A percentile compares a stretch with the other conserved stretches of the same genome.
phyloP scores from a whole-genome alignment of 2,329 filamentous ascomycete genomes.

The Tolypocladium album region DNA sequence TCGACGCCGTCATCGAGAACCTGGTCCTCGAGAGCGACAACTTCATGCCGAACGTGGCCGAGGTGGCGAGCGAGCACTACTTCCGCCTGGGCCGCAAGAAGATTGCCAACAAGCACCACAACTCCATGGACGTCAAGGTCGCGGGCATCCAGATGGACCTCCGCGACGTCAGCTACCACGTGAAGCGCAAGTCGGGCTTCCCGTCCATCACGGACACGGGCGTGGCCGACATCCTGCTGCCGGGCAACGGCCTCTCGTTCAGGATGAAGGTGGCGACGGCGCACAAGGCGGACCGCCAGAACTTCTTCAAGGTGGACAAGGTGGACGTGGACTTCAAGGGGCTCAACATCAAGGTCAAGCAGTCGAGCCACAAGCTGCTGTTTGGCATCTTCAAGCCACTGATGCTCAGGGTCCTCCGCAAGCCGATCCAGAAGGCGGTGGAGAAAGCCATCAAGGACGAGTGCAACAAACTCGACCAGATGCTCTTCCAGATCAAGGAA shows the following conservation, averaged over 20 bases:
- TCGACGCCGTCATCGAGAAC: constrained; percentile 90
- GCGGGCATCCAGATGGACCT: constrained; percentile 90
- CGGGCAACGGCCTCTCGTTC: constrained; percentile 82
- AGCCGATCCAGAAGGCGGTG: constrained; percentile 74
- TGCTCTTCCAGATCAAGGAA: constrained; percentile 67
- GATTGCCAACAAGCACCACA: constrained; percentile 68
- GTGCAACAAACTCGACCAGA: constrained; percentile 61
- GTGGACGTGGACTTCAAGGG: constrained; percentile 74
- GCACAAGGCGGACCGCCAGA: constrained; percentile 60
- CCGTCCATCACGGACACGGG: constrained; percentile 79
- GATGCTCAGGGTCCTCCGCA: constrained; percentile 72
- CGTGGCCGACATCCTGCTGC: constrained; percentile 78
- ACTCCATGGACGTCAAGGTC: constrained; percentile 72
- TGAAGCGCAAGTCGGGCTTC: constrained; percentile 93
- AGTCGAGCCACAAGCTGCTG: constrained; percentile 89
- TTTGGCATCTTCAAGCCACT: constrained; percentile 82
- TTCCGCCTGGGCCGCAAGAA: constrained; percentile 91
- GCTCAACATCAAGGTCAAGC: constrained; percentile 79
- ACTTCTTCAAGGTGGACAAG: constrained; percentile 93
- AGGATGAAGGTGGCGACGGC: constrained; percentile 80
- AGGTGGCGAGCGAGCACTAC: constrained; percentile 87
- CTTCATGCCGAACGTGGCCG: constrained; percentile 83
- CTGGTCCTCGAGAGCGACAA: constrained; percentile 94
- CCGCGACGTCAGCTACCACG: constrained; percentile 81
- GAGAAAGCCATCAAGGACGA: constrained; percentile 84